phyloP scores from a whole-genome alignment of 129 eudicot species.

The Tagetes erecta region DNA sequence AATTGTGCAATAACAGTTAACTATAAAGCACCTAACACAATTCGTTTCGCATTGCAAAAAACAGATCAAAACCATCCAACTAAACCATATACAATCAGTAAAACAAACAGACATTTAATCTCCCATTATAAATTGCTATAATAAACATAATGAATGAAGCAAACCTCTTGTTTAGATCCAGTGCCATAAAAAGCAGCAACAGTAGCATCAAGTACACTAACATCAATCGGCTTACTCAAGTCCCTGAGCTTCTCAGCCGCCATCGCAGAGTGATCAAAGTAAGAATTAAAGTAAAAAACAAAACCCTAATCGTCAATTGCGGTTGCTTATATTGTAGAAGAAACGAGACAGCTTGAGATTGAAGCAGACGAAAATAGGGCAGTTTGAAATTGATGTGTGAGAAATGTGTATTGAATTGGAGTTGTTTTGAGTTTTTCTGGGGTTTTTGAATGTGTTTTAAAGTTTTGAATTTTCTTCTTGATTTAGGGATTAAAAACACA shows the following conservation, averaged over 20 bases:
- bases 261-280: constrained; percentile 32
- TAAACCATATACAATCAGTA: neutral
- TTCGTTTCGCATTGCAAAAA: no score
- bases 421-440: no score
- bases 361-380: constrained; percentile 48
- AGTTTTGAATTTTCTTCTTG: no score
- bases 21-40: no score
- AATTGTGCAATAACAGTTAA: no score
- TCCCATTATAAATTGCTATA: no score
- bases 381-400: constrained; percentile 26
- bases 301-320: constrained; percentile 45
- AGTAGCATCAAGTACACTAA: constrained; percentile 81
- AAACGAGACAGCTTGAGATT: constrained; percentile 69
- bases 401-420: no score
- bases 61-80: no score
- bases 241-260: constrained; percentile 98
- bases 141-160: neutral
- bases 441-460: no score
- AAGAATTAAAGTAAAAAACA: constrained; percentile 18
- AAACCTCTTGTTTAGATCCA: constrained; percentile 95
- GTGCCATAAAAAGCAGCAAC: constrained; percentile 96
- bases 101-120: neutral
- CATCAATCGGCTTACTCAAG: constrained; percentile 89
- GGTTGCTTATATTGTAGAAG: neutral
- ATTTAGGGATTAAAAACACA: no score